Evolutionary conservation across 2,329 filamentous ascomycete species (phyloP), one percentile per base, ranked within the genome.

Genomic region (Neurospora sp.): DNA sequence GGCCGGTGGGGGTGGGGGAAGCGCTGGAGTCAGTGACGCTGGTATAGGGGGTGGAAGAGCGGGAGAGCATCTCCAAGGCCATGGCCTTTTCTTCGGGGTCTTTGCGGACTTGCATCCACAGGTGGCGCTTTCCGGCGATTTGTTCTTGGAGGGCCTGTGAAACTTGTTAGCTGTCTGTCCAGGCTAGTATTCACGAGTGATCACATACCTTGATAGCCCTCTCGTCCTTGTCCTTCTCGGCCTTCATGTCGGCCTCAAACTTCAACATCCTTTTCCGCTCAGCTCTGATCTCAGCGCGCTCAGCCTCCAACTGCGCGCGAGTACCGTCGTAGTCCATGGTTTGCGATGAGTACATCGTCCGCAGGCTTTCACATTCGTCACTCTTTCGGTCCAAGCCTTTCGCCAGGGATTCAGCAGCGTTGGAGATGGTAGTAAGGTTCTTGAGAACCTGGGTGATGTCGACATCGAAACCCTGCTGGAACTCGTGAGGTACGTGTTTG

Each of bases 71-170:
- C 3, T 66, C 66, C 40, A 67, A 36, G 37, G 69, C 66, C 37
- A 57, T n/a, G 5, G 69, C 66, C 11, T 65, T 66, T 36, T 74
- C 70, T 8, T 73, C 19, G 6, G 73, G 69, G 10, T 72, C 67
- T 5, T 37, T 46, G 57, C 73, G 73, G 37, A 74, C 65, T 6
- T 71, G 67, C 67, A 73, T 70, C 74, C 74, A 75, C 11, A 75
- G 33, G 33, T 69, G 72, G 1, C 74, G 71, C 33, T 74, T 74
- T 12, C 70, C 71, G 4, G 72, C 71, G 15, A 75, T 68, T 4
- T 75, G 73, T 8, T 72, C 72, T 4, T 73, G 71, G 5, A 75
- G 73, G 15, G 70, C 70, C 70, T 72, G 39, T 11, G 8, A 0
- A 46, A 40, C 3, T 2, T 12, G 19, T 72, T 38, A 72, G 40